Conservation (phyloP, 2,329 filamentous ascomycete genomes). For the Trichoderma sp. region DNA sequence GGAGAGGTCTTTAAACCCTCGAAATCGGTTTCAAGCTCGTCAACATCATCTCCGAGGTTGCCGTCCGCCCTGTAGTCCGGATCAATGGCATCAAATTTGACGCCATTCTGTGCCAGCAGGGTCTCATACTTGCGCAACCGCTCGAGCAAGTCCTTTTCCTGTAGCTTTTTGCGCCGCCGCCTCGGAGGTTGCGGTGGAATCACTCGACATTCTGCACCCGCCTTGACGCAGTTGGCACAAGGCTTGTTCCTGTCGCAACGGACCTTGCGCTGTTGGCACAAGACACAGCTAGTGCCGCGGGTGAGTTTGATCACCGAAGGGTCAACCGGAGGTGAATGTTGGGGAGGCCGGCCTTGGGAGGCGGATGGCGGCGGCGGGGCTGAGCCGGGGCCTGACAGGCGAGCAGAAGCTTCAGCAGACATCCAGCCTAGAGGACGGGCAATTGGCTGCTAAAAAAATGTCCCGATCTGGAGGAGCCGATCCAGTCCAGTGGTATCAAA, state of each 20-base stretch:
- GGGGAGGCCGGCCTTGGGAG: slow-evolving; percentile 21
- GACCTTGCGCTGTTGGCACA: slow-evolving; percentile 75
- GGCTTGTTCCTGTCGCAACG: slow-evolving; percentile 72
- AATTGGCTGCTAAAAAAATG: not conserved
- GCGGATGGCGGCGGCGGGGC: slow-evolving; percentile 24
- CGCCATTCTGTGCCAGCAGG: slow-evolving; percentile 62
- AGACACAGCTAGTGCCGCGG: slow-evolving; percentile 62
- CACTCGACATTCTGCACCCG: slow-evolving; percentile 60
- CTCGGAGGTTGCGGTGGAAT: slow-evolving; percentile 56
- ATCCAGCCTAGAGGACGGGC: not conserved
- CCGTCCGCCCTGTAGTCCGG: slow-evolving; percentile 39
- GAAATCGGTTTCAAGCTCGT: slow-evolving; percentile 56
- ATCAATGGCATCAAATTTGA: slow-evolving; percentile 67
- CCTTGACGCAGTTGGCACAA: slow-evolving; percentile 66
- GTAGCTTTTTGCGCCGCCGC: slow-evolving; percentile 60
- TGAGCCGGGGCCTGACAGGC: slow-evolving; percentile 3
- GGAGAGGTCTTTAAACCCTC: slow-evolving; percentile 54
- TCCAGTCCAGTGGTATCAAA: not conserved
- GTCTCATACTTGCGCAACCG: slow-evolving; percentile 67
- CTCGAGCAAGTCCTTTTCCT: slow-evolving; percentile 68
- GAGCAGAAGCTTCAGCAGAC: slow-evolving; percentile 7
- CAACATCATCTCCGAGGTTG: slow-evolving; percentile 47
- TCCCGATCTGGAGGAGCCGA: not conserved
- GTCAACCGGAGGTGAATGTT: slow-evolving; percentile 33
- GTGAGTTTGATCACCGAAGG: slow-evolving; percentile 53